phyloP scores from a whole-genome alignment of 179 eudicot genomes.

The Pouteria campechiana region DNA sequence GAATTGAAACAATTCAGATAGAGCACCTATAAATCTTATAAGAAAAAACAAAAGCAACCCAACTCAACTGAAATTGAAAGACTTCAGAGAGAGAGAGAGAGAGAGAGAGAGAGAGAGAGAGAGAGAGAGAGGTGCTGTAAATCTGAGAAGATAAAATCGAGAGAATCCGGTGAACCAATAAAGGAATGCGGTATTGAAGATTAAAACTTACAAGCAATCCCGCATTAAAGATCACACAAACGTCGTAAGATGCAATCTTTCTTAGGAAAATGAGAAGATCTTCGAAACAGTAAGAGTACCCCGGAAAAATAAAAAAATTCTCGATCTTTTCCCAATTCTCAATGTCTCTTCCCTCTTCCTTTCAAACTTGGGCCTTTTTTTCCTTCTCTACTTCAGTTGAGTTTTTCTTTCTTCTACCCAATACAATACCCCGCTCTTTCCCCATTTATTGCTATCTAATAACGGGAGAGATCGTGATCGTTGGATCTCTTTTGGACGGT shows the following conservation, averaged over 20 bases:
- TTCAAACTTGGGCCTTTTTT: not conserved
- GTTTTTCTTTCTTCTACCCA: not conserved
- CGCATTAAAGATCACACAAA: not conserved
- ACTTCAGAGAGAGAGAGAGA: slow-evolving; percentile 1
- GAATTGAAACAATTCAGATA: too few species aligned
- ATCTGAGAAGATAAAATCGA: too few species aligned
- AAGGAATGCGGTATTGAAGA: too few species aligned
- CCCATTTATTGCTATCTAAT: not conserved
- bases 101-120: not conserved
- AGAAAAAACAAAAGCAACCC: not conserved
- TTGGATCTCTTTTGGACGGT: slow-evolving; percentile 6
- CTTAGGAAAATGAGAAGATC: not conserved
- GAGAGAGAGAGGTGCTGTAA: not conserved
- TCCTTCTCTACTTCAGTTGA: not conserved
- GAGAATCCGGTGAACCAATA: too few species aligned
- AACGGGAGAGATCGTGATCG: slow-evolving; percentile 3
- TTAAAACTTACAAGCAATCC: too few species aligned
- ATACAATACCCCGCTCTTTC: not conserved
- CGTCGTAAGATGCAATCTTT: not conserved
- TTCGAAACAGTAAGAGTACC: not conserved
- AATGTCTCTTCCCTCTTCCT: slow-evolving; percentile 1
- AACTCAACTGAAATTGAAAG: not conserved
- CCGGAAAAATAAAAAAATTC: not conserved
- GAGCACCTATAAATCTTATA: not conserved
- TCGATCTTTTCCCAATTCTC: not conserved